These are phyloP conservation scores for Dryas octopetala DNA, from an alignment of 306 rosid genomes.

Conservation along the genomic window DNA sequence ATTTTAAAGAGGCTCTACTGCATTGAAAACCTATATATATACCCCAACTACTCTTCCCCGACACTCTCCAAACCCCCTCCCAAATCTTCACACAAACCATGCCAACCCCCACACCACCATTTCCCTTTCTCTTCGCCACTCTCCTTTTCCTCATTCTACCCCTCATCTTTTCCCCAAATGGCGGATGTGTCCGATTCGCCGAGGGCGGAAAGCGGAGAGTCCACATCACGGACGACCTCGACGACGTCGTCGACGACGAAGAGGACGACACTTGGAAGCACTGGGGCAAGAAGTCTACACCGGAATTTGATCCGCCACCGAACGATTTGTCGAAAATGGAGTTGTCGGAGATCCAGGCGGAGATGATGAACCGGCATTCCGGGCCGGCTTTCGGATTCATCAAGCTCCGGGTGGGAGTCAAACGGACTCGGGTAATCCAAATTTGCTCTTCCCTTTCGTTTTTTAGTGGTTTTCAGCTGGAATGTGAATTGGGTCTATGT, in stretches of 20 bases:
- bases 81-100: conserved; percentile 26
- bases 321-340: conserved; percentile 62
- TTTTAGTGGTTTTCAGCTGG: conserved; percentile 2
- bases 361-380: conserved; percentile 62
- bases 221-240: conserved; percentile 82
- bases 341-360: conserved; percentile 67
- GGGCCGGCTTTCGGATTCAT: conserved; percentile 81
- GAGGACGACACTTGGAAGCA: conserved; percentile 86
- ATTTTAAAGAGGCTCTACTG: too few relatives aligned
- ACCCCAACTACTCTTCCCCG: neutral
- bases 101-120: conserved; percentile 1
- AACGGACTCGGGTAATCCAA: conserved; percentile 51
- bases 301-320: conserved; percentile 42
- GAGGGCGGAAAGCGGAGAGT: conserved; percentile 55
- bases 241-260: conserved; percentile 81
- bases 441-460: neutral
- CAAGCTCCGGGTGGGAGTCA: conserved; percentile 72
- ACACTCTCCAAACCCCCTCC: neutral
- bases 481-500: conserved; percentile 4
- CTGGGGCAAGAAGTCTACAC: conserved; percentile 74
- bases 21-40: conserved; percentile 14
- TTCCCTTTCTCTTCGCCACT: conserved; percentile 14
- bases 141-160: conserved; percentile 30
- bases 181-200: conserved; percentile 33
- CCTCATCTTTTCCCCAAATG: conserved; percentile 22